These are phyloP conservation scores for Parathielavia appendiculata DNA, from an alignment of 495 filamentous ascomycete genomes.

Conservation along the genomic window DNA sequence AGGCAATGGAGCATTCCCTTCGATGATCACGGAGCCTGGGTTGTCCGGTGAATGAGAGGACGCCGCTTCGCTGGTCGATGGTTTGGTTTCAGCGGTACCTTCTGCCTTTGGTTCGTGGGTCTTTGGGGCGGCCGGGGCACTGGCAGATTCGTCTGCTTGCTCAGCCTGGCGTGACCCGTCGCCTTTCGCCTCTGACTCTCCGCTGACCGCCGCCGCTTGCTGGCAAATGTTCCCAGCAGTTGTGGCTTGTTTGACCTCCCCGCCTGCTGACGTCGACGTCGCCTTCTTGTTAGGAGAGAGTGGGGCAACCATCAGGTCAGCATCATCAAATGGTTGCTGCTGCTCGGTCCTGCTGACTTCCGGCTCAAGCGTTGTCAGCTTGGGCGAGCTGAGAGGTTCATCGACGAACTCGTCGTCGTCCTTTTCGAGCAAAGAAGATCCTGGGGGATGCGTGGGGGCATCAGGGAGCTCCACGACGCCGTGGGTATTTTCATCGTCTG, in stretches of 20 bases:
- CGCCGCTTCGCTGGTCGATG: slow-evolving; percentile 20
- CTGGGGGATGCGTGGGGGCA: slow-evolving; percentile 28
- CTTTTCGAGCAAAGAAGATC: slow-evolving; percentile 44
- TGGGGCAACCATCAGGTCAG: slow-evolving; percentile 44
- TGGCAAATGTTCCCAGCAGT: background rate
- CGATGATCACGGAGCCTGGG: slow-evolving; percentile 61
- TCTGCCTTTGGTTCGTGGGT: slow-evolving; percentile 2
- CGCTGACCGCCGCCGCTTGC: background rate
- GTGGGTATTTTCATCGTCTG: slow-evolving; percentile 58
- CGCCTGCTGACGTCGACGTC: background rate
- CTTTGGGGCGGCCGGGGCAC: slow-evolving; percentile 1
- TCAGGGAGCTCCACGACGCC: slow-evolving; percentile 48
- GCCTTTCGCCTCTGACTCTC: background rate
- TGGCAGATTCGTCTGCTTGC: slow-evolving; percentile 4
- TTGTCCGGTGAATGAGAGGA: slow-evolving; percentile 60
- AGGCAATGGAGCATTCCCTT: slow-evolving; percentile 14
- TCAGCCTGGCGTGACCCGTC: background rate
- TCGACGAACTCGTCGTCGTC: slow-evolving; percentile 68
- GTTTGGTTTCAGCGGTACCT: slow-evolving; percentile 4
- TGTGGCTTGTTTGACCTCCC: background rate
- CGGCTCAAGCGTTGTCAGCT: slow-evolving; percentile 38
- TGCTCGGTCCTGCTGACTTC: slow-evolving; percentile 35
- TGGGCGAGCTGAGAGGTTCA: slow-evolving; percentile 59
- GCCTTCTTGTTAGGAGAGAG: slow-evolving; percentile 46
- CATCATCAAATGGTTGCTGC: slow-evolving; percentile 36